Conservation (phyloP, 768 basidiomycete species). For the Fibroporia radiculosa region DNA sequence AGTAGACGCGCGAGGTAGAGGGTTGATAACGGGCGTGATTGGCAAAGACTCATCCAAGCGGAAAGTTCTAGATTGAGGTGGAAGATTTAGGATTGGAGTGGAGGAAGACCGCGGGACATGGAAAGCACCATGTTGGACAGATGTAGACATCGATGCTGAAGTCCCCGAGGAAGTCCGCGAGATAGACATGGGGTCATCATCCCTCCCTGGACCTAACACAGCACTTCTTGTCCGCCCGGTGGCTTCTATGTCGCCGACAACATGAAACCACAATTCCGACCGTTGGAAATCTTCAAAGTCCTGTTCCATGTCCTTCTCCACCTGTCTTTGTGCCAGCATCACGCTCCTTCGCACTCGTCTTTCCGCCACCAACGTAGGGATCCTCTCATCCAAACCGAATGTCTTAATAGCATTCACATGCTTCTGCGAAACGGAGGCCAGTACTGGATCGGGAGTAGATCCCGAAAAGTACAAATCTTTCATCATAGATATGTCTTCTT, state of each 20-base stretch:
- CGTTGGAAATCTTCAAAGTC: constrained; percentile 86
- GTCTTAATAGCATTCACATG: constrained; percentile 62
- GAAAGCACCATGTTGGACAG: not conserved
- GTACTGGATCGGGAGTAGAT: constrained; percentile 45
- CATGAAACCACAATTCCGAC: constrained; percentile 91
- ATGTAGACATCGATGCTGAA: not conserved
- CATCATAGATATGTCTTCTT: constrained; percentile 86
- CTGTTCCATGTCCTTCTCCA: constrained; percentile 81
- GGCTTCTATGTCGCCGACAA: constrained; percentile 59
- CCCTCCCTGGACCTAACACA: not conserved
- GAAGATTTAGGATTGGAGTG: constrained; percentile 7
- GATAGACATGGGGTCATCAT: not conserved
- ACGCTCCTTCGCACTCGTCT: constrained; percentile 69
- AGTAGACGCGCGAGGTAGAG: constrained; percentile 21
- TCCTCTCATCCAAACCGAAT: constrained; percentile 48
- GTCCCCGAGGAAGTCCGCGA: not conserved
- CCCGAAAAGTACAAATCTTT: constrained; percentile 80
- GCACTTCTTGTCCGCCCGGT: constrained; percentile 11
- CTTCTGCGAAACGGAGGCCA: constrained; percentile 60
- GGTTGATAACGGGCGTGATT: constrained; percentile 1
- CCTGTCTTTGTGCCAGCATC: constrained; percentile 76
- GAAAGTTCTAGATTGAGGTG: not conserved
- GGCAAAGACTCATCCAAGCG: constrained; percentile 1
- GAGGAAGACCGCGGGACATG: constrained; percentile 14
- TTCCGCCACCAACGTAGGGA: constrained; percentile 34